Conservation (phyloP, 2,329 filamentous ascomycete species). For the Dactylellina drechsleri region DNA sequence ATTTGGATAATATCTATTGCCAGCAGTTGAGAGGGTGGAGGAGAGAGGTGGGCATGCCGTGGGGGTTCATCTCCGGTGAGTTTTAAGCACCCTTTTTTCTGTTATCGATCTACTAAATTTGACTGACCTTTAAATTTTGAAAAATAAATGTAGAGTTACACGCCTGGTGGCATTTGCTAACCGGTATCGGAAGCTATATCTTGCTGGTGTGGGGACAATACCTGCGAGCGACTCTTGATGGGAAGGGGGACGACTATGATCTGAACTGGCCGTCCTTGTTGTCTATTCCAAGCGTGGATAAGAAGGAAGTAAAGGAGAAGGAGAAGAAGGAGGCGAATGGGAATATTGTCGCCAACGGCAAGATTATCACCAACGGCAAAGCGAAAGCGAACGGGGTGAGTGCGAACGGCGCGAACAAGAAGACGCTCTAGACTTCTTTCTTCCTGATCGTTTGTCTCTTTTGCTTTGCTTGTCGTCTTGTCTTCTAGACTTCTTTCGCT, state of each 20-base stretch:
- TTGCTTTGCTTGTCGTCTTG: not conserved
- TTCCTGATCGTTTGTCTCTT: not conserved
- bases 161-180: slow-evolving; percentile 75
- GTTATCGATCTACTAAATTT: slow-evolving; percentile 4
- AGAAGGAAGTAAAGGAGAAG: slow-evolving; percentile 19
- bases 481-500: not conserved
- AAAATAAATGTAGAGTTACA: slow-evolving; percentile 59
- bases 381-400: not conserved
- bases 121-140: not conserved
- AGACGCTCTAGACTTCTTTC: slow-evolving; percentile 13
- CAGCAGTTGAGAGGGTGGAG: slow-evolving; percentile 73
- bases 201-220: slow-evolving; percentile 83
- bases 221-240: slow-evolving; percentile 79
- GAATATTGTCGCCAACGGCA: not conserved
- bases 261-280: slow-evolving; percentile 75
- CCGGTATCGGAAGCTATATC: slow-evolving; percentile 82
- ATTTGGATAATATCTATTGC: slow-evolving; percentile 81
- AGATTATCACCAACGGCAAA: not conserved
- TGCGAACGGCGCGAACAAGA: slow-evolving; percentile 35
- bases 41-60: slow-evolving; percentile 76
- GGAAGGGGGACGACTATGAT: slow-evolving; percentile 75
- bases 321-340: slow-evolving; percentile 10
- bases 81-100: not conserved
- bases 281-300: slow-evolving; percentile 66
- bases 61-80: slow-evolving; percentile 73